Percentiles rank a stretch among this genome's conserved stretches.
These are phyloP conservation scores for Leccinum fuscescens DNA, from an alignment of 1,284 basidiomycete species.

Conservation along the genomic window DNA sequence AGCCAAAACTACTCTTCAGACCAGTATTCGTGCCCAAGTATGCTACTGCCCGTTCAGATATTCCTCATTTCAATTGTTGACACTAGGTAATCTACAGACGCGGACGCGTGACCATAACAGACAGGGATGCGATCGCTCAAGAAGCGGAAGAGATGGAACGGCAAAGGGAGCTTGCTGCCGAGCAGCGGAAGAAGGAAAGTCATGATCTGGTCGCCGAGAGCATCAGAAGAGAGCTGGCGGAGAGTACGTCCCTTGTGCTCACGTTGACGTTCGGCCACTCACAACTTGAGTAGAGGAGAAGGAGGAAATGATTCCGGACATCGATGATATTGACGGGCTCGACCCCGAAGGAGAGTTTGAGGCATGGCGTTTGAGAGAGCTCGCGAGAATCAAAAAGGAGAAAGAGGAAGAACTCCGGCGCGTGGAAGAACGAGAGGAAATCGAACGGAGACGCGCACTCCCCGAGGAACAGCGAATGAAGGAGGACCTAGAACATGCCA, in stretches of 20 bases:
- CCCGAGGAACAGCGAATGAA: slow-evolving; percentile 89
- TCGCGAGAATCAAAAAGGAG: slow-evolving; percentile 88
- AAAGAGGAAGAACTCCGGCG: slow-evolving; percentile 78
- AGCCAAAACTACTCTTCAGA: slow-evolving; percentile 66
- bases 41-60: slow-evolving; percentile 1
- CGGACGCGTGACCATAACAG: slow-evolving; percentile 63
- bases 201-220: slow-evolving; percentile 87
- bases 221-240: slow-evolving; percentile 78
- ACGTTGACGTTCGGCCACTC: neutral
- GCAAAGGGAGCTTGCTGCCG: slow-evolving; percentile 64
- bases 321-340: slow-evolving; percentile 94
- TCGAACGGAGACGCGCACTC: slow-evolving; percentile 86
- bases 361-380: slow-evolving; percentile 91
- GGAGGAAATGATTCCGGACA: slow-evolving; percentile 76
- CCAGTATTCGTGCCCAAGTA: slow-evolving; percentile 92
- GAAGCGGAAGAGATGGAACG: slow-evolving; percentile 68
- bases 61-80: slow-evolving; percentile 1
- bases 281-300: slow-evolving; percentile 68
- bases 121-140: slow-evolving; percentile 61
- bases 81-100: slow-evolving; percentile 47
- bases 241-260: slow-evolving; percentile 54
- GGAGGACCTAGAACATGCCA: slow-evolving; percentile 87
- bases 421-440: slow-evolving; percentile 84
- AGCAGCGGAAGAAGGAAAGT: slow-evolving; percentile 75
- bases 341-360: slow-evolving; percentile 93